Evolutionary conservation across 495 filamentous ascomycete species (phyloP).

Genomic region (Penicillium waksmanii): DNA sequence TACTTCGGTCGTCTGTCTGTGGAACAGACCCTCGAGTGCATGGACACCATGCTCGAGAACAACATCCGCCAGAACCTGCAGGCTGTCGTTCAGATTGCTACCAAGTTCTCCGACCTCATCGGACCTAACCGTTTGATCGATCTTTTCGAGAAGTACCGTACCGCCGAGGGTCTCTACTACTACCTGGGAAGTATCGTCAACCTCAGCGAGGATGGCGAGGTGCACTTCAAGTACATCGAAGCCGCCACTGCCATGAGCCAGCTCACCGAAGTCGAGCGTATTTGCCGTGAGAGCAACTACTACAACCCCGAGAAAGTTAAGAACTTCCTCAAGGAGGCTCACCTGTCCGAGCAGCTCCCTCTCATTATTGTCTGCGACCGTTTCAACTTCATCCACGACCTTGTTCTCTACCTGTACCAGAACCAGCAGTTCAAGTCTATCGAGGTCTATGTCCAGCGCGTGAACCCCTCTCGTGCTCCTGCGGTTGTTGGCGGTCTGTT

Average conservation of each 20-base stretch:
- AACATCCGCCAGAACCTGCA: constrained; percentile 98
- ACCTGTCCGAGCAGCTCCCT: constrained; percentile 88
- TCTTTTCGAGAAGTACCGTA: constrained; percentile 95
- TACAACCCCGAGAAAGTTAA: constrained; percentile 98
- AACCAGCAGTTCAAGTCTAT: constrained; percentile 99
- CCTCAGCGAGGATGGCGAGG: constrained; percentile 90
- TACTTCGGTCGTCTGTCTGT: constrained; percentile 94
- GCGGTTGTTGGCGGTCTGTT: constrained; percentile 94
- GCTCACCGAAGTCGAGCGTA: constrained; percentile 92
- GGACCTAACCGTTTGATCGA: constrained; percentile 87
- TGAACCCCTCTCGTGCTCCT: constrained; percentile 92
- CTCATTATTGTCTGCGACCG: constrained; percentile 98
- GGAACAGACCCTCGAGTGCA: constrained; percentile 89
- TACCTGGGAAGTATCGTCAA: constrained; percentile 98
- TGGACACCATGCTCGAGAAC: constrained; percentile 92
- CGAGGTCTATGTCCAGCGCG: constrained; percentile 98
- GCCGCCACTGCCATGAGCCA: constrained; percentile 91
- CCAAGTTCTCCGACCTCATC: constrained; percentile 97
- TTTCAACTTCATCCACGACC: constrained; percentile 96
- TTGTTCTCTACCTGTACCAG: constrained; percentile 97
- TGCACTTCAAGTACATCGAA: constrained; percentile 99
- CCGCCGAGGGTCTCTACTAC: constrained; percentile 94
- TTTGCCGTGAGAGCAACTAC: constrained; percentile 92
- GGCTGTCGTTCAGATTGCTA: constrained; percentile 90
- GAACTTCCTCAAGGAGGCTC: constrained; percentile 98